Conservation (phyloP, 257 asterid species). For the Solanum okadae region DNA sequence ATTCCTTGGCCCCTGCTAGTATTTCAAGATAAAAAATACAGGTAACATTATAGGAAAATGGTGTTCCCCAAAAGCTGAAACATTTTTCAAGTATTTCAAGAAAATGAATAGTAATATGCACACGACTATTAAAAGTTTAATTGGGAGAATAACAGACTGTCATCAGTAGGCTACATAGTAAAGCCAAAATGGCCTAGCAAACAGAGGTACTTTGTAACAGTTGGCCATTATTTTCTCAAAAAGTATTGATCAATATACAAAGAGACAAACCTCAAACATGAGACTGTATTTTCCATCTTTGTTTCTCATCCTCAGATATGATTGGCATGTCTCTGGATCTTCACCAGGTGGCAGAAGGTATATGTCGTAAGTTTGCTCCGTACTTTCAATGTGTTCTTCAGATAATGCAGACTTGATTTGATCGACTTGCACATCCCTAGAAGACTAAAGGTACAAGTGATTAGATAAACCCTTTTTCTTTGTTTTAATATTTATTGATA, state of each 20-base stretch:
- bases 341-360: slow-evolving; percentile 99
- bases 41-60: neutral
- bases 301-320: slow-evolving; percentile 97
- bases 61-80: neutral
- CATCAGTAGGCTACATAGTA: neutral
- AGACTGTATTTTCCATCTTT: slow-evolving; percentile 97
- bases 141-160: neutral
- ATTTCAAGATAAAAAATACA: neutral
- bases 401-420: slow-evolving; percentile 61
- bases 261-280: slow-evolving; percentile 89
- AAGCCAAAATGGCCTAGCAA: neutral
- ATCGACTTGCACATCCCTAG: slow-evolving; percentile 43
- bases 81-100: neutral
- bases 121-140: neutral
- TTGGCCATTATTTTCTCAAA: neutral
- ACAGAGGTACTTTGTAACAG: neutral
- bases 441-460: slow-evolving; percentile 44
- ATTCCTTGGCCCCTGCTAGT: neutral
- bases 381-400: slow-evolving; percentile 55
- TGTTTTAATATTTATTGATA: neutral
- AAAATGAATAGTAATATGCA: neutral
- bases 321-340: slow-evolving; percentile 96
- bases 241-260: neutral
- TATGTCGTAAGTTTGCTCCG: slow-evolving; percentile 83
- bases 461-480: neutral